A percentile compares a stretch with the other conserved stretches of the same genome.
Evolutionary conservation across 768 basidiomycete species (phyloP).

Genomic region (Podaxis sp.): DNA sequence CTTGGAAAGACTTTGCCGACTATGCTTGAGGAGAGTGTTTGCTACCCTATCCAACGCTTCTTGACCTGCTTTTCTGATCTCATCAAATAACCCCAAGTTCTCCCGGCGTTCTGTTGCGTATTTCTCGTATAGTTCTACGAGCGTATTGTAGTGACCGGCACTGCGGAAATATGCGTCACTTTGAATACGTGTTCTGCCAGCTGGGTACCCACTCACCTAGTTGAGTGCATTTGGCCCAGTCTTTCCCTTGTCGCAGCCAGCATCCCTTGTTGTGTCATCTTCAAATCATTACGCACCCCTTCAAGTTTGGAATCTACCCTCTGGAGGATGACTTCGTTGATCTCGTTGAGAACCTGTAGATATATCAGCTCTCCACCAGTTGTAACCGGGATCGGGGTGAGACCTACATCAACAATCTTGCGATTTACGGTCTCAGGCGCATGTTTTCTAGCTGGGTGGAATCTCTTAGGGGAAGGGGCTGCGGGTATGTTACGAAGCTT

Average conservation of each 20-base stretch:
- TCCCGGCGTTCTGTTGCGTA: conserved; percentile 45
- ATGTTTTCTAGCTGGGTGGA: background rate
- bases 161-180: conserved; percentile 30
- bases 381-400: background rate
- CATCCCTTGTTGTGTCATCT: conserved; percentile 43
- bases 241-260: conserved; percentile 44
- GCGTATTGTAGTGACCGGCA: conserved; percentile 46
- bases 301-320: conserved; percentile 50
- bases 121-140: conserved; percentile 56
- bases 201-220: conserved; percentile 34
- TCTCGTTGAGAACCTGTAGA: conserved; percentile 47
- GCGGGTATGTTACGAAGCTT: background rate
- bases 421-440: conserved; percentile 15
- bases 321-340: conserved; percentile 50
- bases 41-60: conserved; percentile 35
- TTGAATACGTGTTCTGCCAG: background rate
- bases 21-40: conserved; percentile 45
- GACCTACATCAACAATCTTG: conserved; percentile 44
- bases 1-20: conserved; percentile 47
- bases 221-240: conserved; percentile 42
- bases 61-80: conserved; percentile 39
- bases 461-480: background rate
- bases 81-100: conserved; percentile 40
- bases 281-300: conserved; percentile 45
- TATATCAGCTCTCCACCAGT: background rate